A percentile compares a stretch with the other conserved stretches of the same genome.
These are phyloP conservation scores for Parathielavia hyrcaniae DNA, from an alignment of 495 filamentous ascomycete genomes.

Conservation along the genomic window DNA sequence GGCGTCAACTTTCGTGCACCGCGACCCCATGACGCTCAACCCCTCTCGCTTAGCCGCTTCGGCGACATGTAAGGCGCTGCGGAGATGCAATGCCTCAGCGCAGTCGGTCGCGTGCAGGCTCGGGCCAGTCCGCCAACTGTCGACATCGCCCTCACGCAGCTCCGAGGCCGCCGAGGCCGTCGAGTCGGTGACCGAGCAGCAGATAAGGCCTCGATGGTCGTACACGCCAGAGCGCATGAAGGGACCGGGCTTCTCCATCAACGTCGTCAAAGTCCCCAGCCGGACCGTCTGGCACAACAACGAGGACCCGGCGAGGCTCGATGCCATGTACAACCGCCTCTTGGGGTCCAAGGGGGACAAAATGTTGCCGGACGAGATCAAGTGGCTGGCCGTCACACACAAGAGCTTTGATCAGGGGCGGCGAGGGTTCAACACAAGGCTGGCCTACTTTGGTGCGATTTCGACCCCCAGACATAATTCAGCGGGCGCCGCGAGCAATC, in stretches of 20 bases:
- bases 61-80: constrained; percentile 24
- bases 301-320: constrained; percentile 61
- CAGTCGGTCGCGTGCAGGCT: constrained; percentile 14
- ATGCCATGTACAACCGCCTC: constrained; percentile 65
- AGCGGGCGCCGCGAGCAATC: constrained; percentile 51
- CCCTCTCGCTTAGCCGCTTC: constrained; percentile 27
- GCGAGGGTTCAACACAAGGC: constrained; percentile 86
- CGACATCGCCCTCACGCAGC: constrained; percentile 16
- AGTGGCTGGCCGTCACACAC: constrained; percentile 96
- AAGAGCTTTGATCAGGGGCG: constrained; percentile 97
- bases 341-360: constrained; percentile 63
- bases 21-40: constrained; percentile 28
- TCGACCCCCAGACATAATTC: constrained; percentile 32
- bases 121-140: constrained; percentile 21
- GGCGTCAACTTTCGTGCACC: neutral
- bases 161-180: neutral
- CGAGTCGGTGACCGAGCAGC: constrained; percentile 9
- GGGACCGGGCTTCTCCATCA: constrained; percentile 57
- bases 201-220: constrained; percentile 62
- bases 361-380: constrained; percentile 79
- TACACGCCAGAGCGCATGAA: constrained; percentile 72
- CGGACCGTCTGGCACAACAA: constrained; percentile 60
- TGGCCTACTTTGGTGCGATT: constrained; percentile 77
- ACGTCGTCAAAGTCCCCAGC: constrained; percentile 43
- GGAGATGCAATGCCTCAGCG: constrained; percentile 17